Percentiles rank a stretch among this genome's conserved stretches.
These are phyloP conservation scores for Solanum hybrid DNA, from an alignment of 305 asterid genomes.

Conservation along the genomic window DNA sequence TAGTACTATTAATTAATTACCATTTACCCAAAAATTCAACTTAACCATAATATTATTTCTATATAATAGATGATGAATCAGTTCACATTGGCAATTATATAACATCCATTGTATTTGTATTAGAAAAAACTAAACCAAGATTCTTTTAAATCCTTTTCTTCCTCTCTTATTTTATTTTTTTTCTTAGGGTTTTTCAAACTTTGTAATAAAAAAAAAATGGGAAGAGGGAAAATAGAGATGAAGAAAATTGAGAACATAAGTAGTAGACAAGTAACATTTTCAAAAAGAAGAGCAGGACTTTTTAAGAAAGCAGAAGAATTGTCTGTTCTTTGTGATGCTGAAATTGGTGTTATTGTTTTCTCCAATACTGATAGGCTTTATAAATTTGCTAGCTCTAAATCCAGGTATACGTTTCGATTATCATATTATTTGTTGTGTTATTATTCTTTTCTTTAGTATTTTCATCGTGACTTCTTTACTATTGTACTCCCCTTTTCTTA, in stretches of 20 bases:
- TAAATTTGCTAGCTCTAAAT: background rate
- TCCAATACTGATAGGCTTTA: background rate
- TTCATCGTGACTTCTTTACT: background rate
- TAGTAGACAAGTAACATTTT: conserved; percentile 2
- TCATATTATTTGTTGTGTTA: background rate
- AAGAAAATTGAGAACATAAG: conserved; percentile 4
- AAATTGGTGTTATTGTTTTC: conserved; percentile 2
- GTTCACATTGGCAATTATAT: background rate
- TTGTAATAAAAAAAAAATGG: background rate
- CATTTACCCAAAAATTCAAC: background rate
- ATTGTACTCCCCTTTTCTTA: background rate
- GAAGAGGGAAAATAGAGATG: conserved; percentile 3
- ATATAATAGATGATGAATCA: background rate
- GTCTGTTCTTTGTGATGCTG: conserved; percentile 1
- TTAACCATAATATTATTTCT: background rate
- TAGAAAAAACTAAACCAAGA: background rate
- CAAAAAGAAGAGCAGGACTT: background rate
- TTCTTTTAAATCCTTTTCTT: background rate
- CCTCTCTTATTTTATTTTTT: background rate
- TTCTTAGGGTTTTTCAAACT: background rate
- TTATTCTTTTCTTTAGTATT: background rate
- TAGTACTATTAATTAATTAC: background rate
- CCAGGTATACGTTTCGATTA: background rate
- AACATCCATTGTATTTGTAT: background rate
- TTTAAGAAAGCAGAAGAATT: conserved; percentile 1